Percentiles rank a stretch among this genome's conserved stretches.
Conservation (phyloP, 2,329 filamentous ascomycete genomes). For the Neurospora sp. region DNA sequence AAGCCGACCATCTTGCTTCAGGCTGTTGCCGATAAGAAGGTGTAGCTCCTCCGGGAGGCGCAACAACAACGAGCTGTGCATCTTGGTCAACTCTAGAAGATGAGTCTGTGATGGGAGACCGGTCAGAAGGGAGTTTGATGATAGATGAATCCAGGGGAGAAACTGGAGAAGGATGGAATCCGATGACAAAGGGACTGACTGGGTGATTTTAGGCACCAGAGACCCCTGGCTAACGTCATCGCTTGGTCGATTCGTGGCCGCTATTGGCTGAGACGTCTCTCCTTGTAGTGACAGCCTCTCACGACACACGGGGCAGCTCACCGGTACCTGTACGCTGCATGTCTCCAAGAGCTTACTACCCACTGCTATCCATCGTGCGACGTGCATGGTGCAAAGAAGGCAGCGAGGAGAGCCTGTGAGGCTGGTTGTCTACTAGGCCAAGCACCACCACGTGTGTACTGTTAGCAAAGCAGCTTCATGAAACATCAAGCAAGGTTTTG, state of each 20-base stretch:
- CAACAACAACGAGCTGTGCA: neutral
- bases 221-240: neutral
- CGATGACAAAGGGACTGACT: neutral
- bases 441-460: neutral
- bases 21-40: neutral
- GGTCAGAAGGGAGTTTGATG: neutral
- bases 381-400: too few species aligned
- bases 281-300: neutral
- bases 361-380: too few species aligned
- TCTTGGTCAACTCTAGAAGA: neutral
- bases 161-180: neutral
- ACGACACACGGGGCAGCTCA: neutral
- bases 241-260: neutral
- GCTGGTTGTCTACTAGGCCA: too few species aligned
- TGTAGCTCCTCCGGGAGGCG: neutral
- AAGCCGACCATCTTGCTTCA: neutral
- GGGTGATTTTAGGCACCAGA: neutral
- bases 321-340: neutral
- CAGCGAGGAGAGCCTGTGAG: too few species aligned
- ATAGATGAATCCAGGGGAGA: neutral
- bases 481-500: neutral
- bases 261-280: neutral
- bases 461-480: neutral
- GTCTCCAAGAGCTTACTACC: too few species aligned
- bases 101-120: neutral